These are phyloP conservation scores for Lyophyllum atratum DNA, from an alignment of 768 basidiomycete species.

Conservation along the genomic window DNA sequence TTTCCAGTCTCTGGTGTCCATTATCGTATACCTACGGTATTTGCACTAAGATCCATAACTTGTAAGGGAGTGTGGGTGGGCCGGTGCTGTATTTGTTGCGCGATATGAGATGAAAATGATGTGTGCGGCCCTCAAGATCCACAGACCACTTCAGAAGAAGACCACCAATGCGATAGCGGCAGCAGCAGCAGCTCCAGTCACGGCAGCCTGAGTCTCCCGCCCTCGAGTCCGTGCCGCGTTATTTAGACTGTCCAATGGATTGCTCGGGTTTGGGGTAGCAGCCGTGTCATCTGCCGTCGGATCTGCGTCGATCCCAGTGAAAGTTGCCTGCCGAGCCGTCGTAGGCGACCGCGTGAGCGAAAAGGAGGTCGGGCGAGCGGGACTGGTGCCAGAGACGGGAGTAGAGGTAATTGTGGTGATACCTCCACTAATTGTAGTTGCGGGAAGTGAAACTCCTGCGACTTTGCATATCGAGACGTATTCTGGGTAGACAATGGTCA, in stretches of 20 bases:
- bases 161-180: conserved; percentile 3
- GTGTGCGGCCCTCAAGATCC: too few relatives aligned
- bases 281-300: not conserved
- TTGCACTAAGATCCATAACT: too few relatives aligned
- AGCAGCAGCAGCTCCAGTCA: not conserved
- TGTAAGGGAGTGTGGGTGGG: too few relatives aligned
- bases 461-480: conserved; percentile 2
- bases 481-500: not conserved
- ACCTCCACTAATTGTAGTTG: conserved; percentile 12
- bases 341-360: not conserved
- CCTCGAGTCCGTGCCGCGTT: not conserved
- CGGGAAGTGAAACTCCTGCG: conserved; percentile 12
- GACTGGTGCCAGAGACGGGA: not conserved
- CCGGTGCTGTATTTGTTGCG: too few relatives aligned
- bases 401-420: conserved; percentile 3
- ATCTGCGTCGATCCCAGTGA: not conserved
- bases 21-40: too few relatives aligned
- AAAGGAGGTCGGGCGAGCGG: not conserved
- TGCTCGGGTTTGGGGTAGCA: not conserved
- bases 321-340: not conserved
- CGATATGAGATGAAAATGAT: too few relatives aligned
- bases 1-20: too few relatives aligned
- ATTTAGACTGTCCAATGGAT: not conserved
- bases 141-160: not conserved
- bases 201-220: not conserved